These are phyloP conservation scores for Nasturtium officinale DNA, from an alignment of 345 rosid species.

Conservation along the genomic window DNA sequence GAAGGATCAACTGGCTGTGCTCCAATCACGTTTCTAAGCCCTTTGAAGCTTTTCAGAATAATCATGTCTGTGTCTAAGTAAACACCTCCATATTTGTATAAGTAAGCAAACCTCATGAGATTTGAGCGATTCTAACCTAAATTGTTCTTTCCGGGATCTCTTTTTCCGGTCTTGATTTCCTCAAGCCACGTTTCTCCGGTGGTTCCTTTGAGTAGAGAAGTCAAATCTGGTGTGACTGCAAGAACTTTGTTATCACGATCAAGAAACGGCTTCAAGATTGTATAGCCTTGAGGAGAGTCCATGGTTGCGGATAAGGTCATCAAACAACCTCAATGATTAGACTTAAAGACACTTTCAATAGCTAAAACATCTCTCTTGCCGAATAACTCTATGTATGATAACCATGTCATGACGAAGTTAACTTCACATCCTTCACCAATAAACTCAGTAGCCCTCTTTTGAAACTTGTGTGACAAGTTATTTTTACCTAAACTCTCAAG, in stretches of 20 bases:
- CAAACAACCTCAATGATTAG: conserved; percentile 65
- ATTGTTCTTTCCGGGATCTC: conserved; percentile 71
- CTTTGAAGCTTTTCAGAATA: conserved; percentile 53
- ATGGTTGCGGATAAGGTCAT: conserved; percentile 61
- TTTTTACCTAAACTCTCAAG: conserved; percentile 50
- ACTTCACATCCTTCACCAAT: conserved; percentile 50
- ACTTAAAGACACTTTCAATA: conserved; percentile 63
- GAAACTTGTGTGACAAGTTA: conserved; percentile 50
- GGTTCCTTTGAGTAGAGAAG: conserved; percentile 60
- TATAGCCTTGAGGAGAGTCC: conserved; percentile 59
- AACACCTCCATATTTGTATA: conserved; percentile 78
- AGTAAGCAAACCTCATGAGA: conserved; percentile 60
- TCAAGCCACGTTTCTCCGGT: conserved; percentile 66
- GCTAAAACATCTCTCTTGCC: conserved; percentile 57
- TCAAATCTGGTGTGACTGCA: conserved; percentile 66
- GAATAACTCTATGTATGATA: conserved; percentile 52
- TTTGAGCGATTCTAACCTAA: conserved; percentile 74
- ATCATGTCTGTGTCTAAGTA: conserved; percentile 80
- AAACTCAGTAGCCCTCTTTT: conserved; percentile 51
- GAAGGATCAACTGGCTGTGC: conserved; percentile 60
- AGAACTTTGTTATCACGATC: conserved; percentile 54
- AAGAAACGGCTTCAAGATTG: conserved; percentile 57
- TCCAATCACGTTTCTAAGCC: conserved; percentile 65
- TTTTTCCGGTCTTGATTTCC: conserved; percentile 56
- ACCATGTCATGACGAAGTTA: conserved; percentile 80